Evolutionary conservation across 1,284 basidiomycete genomes (phyloP), one percentile per base, ranked within the genome.

Genomic region (Vanrija pseudolonga): DNA sequence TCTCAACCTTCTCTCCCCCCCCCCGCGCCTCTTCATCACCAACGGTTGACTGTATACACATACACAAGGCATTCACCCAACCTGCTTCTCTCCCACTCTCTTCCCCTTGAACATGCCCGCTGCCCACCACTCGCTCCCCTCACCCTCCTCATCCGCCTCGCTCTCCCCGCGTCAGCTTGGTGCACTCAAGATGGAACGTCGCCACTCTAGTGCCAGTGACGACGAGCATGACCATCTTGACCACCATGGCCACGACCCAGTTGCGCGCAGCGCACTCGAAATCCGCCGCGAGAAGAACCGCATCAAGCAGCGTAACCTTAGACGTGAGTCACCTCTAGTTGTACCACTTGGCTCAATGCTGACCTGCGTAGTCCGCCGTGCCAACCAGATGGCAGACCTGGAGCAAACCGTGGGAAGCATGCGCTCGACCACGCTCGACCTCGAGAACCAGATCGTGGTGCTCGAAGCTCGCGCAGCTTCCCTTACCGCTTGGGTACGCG

Each of bases 341-440:
- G 18, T 2, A 28, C 45, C 32, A 46, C 8, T 23, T 18, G 2
- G 3, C 28, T 11, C 28, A 32, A 7, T 32, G 28, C 6, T 12
- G 12, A 32, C 28, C 28, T 24, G 24, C 7, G 15, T 53, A 73
- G 71, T 62, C 26, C 67, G 71, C 28, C 65, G 71, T 15, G 67
- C 67, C 44, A 71, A 68, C 46, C 71, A 73, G 44, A 66, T 73
- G 51, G 59, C 65, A 15, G 62, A 66, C 19, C 61, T 73, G 14
- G 69, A 71, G 55, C 46, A 52, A 19, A 64, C 57, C 39, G 59
- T 69, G 17, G 24, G 59, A 3, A 45, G 37, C 18, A 44, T 67
- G 11, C 55, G 58, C 18, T 41, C 53, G 26, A 58, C 64, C 32
- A 43, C 59, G 22, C 57, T 62, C 23, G 52, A 62, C 11, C 56